A percentile compares a stretch with the other conserved stretches of the same genome.
Conservation (phyloP, 1,284 basidiomycete genomes). For the Ceratobasidium sp. region DNA sequence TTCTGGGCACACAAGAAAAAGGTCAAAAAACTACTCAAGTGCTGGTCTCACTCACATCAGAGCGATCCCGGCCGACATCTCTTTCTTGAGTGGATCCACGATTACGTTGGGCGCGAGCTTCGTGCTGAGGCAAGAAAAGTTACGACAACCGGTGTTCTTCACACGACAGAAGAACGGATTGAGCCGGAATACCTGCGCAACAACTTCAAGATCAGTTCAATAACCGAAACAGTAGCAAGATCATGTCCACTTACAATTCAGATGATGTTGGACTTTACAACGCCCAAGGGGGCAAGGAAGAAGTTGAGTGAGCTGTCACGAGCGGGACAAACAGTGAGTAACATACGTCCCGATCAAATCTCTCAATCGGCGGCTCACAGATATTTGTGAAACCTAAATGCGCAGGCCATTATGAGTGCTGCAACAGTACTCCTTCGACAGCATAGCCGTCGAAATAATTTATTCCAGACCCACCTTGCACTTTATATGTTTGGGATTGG, state of each 20-base stretch:
- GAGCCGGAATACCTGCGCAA: slow-evolving; percentile 14
- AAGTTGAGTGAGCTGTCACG: slow-evolving; percentile 10
- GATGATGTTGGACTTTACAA: slow-evolving; percentile 20
- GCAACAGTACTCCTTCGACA: slow-evolving; percentile 51
- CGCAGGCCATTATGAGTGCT: background rate
- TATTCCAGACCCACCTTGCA: slow-evolving; percentile 52
- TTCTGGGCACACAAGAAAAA: background rate
- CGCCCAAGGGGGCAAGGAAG: background rate
- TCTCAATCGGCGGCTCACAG: background rate
- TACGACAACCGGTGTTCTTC: background rate
- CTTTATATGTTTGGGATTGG: slow-evolving; percentile 58
- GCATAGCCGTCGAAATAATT: slow-evolving; percentile 57
- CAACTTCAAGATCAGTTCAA: slow-evolving; percentile 2
- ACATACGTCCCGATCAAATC: background rate
- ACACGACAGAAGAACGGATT: background rate
- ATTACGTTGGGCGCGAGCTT: slow-evolving; percentile 8
- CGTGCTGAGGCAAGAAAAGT: slow-evolving; percentile 5
- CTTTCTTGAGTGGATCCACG: background rate
- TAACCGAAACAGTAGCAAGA: background rate
- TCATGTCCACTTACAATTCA: background rate
- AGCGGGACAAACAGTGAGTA: slow-evolving; percentile 5
- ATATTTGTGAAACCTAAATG: background rate
- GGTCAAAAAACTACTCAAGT: background rate
- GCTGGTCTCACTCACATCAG: slow-evolving; percentile 23
- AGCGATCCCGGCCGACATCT: background rate